phyloP scores from a whole-genome alignment of 176 grass and related monocot genomes.

The Puccinellia tenuiflora region DNA sequence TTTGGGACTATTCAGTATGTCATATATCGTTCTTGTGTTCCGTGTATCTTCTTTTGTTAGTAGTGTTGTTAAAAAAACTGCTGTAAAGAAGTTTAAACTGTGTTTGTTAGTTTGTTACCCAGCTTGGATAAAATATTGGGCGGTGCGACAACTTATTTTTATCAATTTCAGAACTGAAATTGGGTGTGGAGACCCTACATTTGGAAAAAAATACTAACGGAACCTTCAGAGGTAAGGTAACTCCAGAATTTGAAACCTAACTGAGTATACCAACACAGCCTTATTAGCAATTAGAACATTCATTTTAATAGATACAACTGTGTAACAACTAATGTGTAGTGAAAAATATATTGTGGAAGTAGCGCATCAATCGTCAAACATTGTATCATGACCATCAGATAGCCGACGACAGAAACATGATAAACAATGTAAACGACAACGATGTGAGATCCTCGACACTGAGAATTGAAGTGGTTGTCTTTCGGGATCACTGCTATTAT shows the following conservation, averaged over 20 bases:
- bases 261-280: neutral
- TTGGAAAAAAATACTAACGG: neutral
- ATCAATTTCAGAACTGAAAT: neutral
- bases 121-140: neutral
- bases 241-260: neutral
- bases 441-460: neutral
- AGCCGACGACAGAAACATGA: neutral
- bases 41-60: neutral
- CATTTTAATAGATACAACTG: neutral
- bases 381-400: neutral
- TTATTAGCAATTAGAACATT: neutral
- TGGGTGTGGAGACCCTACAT: neutral
- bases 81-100: neutral
- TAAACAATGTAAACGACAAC: neutral
- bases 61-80: neutral
- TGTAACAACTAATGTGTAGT: neutral
- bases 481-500: neutral
- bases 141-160: neutral
- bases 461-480: neutral
- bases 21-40: neutral
- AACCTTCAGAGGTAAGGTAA: neutral
- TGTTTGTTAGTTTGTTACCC: neutral
- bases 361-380: neutral
- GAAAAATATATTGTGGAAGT: neutral
- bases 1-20: neutral